phyloP scores from a whole-genome alignment of 1,284 basidiomycete species.

The Prillingera fragicola region DNA sequence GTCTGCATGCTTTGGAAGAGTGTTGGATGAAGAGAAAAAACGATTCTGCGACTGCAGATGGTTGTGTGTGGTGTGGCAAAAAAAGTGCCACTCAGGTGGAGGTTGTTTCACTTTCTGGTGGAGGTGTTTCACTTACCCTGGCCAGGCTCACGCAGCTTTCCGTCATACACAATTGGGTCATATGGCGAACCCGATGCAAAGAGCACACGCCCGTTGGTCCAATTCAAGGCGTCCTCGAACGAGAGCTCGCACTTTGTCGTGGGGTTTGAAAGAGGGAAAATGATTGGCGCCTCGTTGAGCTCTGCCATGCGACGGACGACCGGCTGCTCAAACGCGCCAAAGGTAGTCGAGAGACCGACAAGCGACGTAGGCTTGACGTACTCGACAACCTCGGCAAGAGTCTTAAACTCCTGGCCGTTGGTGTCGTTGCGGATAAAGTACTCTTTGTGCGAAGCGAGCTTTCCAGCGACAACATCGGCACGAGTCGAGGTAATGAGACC shows the following conservation, averaged over 20 bases:
- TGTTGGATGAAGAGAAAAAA: background rate
- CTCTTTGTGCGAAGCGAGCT: conserved; percentile 73
- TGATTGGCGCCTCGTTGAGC: conserved; percentile 71
- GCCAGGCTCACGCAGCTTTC: conserved; percentile 66
- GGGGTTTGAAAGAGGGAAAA: conserved; percentile 96
- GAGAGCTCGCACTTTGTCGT: conserved; percentile 66
- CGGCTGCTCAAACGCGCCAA: conserved; percentile 70
- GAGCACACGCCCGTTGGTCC: conserved; percentile 58
- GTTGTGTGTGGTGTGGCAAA: background rate
- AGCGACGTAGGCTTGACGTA: conserved; percentile 87
- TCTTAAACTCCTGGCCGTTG: conserved; percentile 64
- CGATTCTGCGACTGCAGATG: too few species aligned
- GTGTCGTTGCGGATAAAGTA: conserved; percentile 78
- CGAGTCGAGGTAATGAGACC: conserved; percentile 71
- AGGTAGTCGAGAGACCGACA: conserved; percentile 82
- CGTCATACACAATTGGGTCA: conserved; percentile 57
- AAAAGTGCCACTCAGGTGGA: too few species aligned
- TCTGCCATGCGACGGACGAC: conserved; percentile 78
- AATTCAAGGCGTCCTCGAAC: conserved; percentile 75
- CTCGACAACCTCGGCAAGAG: conserved; percentile 73
- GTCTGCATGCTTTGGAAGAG: background rate
- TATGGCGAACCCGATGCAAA: conserved; percentile 92
- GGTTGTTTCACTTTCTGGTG: background rate
- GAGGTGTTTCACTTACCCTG: conserved; percentile 64
- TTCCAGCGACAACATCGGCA: conserved; percentile 53